Base-by-base conservation (phyloP, 2,329 filamentous ascomycete species). In the Nemania sp. region DNA sequence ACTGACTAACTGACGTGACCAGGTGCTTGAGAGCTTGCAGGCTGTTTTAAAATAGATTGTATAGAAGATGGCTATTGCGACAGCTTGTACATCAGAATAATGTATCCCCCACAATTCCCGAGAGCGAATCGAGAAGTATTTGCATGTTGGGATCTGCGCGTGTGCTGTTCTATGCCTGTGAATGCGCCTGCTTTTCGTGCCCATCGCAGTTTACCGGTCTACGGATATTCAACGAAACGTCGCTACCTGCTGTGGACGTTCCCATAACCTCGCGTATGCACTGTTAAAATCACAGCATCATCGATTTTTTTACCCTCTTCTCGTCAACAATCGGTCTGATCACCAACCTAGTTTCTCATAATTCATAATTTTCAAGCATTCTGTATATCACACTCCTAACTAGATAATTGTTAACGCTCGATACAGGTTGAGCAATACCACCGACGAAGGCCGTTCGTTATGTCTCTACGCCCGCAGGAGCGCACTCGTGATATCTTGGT, bases 11-110 rank as follows among this genome's bases (percentile, higher is more conserved):
- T 1, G n/a, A n/a, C n/a, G n/a, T n/a, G n/a, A n/a, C n/a, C 62
- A 92, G 89, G 88, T 93, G 69, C 81, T 94, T 67, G 90, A 94
- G 83, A 89, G 84, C 73, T 82, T 94, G 69, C 86, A 91, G 77
- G 85, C 86, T 68, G 84, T 82, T 67, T 80, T 93, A 72, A 93
- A 92, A 82, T 92, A 91, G 79, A 80, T 70, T 69, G 69, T 74
- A 72, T 77, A 76, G 76, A 76, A 62, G 73, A 72, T 73, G 67
- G 66, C 60, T 61, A 49, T 61, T 48, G 51, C 52, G 39, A 33
- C 62, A 64, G 64, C 63, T 63, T 68, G 68, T 73, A 73, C 71
- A 74, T 71, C 72, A 72, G 65, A 66, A 61, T 55, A 63, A 63
- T n/a, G n/a, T n/a, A n/a, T 67, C 66, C 64, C 62, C 64, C 66